Evolutionary conservation across 1,284 basidiomycete species (phyloP).

Genomic region (Takashimella koratensis): DNA sequence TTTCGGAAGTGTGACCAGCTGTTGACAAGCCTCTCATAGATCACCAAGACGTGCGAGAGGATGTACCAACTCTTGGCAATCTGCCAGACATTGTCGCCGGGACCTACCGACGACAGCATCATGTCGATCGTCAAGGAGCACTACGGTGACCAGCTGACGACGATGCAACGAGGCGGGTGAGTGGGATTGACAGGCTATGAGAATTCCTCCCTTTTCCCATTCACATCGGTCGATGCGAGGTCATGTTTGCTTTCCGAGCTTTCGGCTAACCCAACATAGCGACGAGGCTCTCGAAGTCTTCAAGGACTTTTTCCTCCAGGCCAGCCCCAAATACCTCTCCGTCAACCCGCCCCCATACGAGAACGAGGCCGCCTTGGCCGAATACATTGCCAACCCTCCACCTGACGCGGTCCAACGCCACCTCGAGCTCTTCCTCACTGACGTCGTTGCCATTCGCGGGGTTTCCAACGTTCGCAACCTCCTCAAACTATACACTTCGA

Average conservation of each 20-base stretch:
- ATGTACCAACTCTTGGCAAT: slow-evolving; percentile 97
- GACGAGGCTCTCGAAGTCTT: slow-evolving; percentile 74
- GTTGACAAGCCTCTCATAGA: slow-evolving; percentile 59
- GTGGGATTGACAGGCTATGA: too few species aligned
- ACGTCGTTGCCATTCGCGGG: slow-evolving; percentile 69
- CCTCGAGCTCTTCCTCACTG: slow-evolving; percentile 70
- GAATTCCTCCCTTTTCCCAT: background rate
- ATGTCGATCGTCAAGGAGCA: slow-evolving; percentile 89
- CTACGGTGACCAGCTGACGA: slow-evolving; percentile 83
- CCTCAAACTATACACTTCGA: slow-evolving; percentile 90
- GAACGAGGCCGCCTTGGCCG: slow-evolving; percentile 63
- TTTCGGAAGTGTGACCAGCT: background rate
- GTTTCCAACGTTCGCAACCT: slow-evolving; percentile 85
- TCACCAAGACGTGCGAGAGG: slow-evolving; percentile 93
- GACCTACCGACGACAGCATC: slow-evolving; percentile 88
- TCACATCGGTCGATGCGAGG: background rate
- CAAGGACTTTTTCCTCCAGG: slow-evolving; percentile 90
- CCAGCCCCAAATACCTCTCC: slow-evolving; percentile 94
- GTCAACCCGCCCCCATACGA: slow-evolving; percentile 93
- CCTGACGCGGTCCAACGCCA: slow-evolving; percentile 81
- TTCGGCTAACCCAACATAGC: too few species aligned
- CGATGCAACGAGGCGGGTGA: slow-evolving; percentile 73
- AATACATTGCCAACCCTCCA: slow-evolving; percentile 55
- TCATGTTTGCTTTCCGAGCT: too few species aligned
- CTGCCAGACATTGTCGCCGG: slow-evolving; percentile 86